A percentile compares a stretch with the other conserved stretches of the same genome.
These are phyloP conservation scores for Oryza meridionalis DNA, from an alignment of 176 grass and related monocot genomes.

Conservation along the genomic window DNA sequence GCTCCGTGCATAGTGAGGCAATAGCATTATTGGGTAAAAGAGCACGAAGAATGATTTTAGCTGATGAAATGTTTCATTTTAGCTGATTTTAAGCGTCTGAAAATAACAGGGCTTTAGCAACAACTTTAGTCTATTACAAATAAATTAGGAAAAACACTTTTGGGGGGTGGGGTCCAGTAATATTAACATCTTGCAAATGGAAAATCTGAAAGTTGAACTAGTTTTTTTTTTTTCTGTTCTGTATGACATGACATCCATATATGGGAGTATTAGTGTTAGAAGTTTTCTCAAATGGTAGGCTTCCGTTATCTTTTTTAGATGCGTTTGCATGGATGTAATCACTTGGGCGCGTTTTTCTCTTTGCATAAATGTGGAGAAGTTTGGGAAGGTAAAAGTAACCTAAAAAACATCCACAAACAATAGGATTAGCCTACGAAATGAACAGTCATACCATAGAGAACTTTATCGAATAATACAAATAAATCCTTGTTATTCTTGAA, in stretches of 20 bases:
- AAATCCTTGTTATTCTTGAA: not conserved
- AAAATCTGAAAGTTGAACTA: not conserved
- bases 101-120: not conserved
- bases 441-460: not conserved
- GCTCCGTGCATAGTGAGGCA: not conserved
- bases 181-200: not conserved
- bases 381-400: constrained; percentile 7
- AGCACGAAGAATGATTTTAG: no score
- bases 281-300: constrained; percentile 11
- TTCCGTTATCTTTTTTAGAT: constrained; percentile 27
- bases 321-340: constrained; percentile 26
- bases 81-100: constrained; percentile 18
- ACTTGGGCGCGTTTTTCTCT: constrained; percentile 3
- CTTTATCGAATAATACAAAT: constrained; percentile 22
- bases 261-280: not conserved
- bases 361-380: constrained; percentile 31
- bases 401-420: not conserved
- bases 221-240: constrained; percentile 1
- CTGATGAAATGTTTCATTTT: not conserved
- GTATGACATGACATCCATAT: constrained; percentile 33
- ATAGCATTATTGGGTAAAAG: not conserved
- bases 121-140: not conserved
- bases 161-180: not conserved
- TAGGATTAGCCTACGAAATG: constrained; percentile 20
- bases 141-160: not conserved